A percentile compares a stretch with the other conserved stretches of the same genome.
These are phyloP conservation scores for Aureobasidium sp. DNA, from an alignment of 2,329 filamentous ascomycete genomes.

Conservation along the genomic window DNA sequence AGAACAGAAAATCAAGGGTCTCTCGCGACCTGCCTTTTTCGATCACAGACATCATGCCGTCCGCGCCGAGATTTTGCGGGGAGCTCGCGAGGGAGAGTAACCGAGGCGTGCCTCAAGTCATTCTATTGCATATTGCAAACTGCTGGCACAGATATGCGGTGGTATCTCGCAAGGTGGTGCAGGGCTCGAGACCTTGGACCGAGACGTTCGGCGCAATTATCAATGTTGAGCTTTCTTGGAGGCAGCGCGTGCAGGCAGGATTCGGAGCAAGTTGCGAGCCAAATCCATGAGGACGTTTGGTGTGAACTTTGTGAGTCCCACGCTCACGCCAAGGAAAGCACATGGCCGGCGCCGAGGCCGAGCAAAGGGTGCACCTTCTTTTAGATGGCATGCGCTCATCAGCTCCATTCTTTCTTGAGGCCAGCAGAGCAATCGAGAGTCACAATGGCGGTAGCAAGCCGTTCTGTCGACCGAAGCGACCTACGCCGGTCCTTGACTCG, in stretches of 20 bases:
- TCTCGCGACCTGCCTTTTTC: neutral
- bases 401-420: neutral
- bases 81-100: neutral
- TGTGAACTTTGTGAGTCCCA: neutral
- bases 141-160: too few species aligned
- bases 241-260: neutral
- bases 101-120: neutral
- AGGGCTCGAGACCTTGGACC: neutral
- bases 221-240: neutral
- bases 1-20: neutral
- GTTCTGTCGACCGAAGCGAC: neutral
- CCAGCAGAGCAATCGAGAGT: neutral
- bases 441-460: neutral
- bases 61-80: slow-evolving; percentile 2
- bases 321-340: neutral
- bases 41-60: neutral
- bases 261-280: neutral
- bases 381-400: slow-evolving; percentile 1
- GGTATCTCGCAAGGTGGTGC: neutral
- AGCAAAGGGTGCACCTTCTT: neutral
- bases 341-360: neutral
- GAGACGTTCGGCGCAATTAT: neutral
- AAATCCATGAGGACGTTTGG: neutral
- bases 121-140: neutral
- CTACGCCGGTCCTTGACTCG: neutral